Conservation (phyloP, 345 rosid genomes). For the Camelina neglecta region DNA sequence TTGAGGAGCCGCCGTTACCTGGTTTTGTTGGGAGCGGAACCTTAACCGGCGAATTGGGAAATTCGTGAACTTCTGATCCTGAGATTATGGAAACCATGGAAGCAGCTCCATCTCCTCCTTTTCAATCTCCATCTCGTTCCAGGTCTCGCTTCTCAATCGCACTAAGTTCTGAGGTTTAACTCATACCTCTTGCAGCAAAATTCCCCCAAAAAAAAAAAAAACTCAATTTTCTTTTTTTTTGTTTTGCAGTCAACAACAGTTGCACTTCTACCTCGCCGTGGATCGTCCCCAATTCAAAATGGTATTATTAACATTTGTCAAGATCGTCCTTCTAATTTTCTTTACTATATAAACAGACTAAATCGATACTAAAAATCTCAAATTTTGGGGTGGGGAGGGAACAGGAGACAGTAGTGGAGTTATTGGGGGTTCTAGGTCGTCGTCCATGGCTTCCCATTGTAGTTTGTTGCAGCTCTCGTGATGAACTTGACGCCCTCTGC, state of each 20-base stretch:
- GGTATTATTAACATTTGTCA: constrained; percentile 45
- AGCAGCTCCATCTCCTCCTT: constrained; percentile 47
- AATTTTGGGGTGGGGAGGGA: not conserved
- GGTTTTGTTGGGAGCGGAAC: not conserved
- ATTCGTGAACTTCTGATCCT: not conserved
- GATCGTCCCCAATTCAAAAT: constrained; percentile 85
- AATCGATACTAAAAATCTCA: not conserved
- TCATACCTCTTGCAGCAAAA: constrained; percentile 2
- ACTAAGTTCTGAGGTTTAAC: not conserved
- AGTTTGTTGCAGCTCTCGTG: constrained; percentile 89
- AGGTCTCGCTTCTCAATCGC: constrained; percentile 24
- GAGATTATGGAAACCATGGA: constrained; percentile 45
- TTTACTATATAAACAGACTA: not conserved
- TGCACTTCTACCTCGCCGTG: constrained; percentile 87
- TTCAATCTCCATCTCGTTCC: constrained; percentile 48
- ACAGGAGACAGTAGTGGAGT: constrained; percentile 78
- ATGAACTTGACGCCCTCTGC: constrained; percentile 89
- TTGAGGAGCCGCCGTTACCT: too few relatives aligned
- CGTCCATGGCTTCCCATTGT: constrained; percentile 76
- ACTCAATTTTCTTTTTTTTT: not conserved
- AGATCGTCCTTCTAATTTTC: not conserved
- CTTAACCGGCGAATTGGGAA: constrained; percentile 11
- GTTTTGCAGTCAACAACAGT: constrained; percentile 65
- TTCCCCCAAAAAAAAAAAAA: not conserved
- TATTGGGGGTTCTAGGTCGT: constrained; percentile 67